These are phyloP conservation scores for Chrysosphaeria jannelii DNA, from an alignment of 2,329 filamentous ascomycete genomes.

Conservation along the genomic window DNA sequence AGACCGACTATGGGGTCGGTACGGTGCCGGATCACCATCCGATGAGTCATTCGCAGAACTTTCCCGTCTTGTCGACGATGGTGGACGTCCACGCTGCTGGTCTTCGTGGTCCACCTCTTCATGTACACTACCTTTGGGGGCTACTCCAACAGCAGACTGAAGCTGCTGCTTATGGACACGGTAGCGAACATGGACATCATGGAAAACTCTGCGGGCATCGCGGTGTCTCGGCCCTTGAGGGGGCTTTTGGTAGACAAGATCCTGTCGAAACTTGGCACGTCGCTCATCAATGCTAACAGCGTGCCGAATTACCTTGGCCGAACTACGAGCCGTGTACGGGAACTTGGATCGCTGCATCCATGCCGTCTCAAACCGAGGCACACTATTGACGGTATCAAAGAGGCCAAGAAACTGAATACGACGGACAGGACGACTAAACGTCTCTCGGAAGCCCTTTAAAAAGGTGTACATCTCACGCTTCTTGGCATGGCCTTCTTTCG, in stretches of 20 bases:
- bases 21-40: neutral
- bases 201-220: constrained; percentile 5
- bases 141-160: constrained; percentile 1
- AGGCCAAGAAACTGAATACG: constrained; percentile 49
- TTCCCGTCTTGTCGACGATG: no score
- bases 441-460: constrained; percentile 55
- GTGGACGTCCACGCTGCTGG: neutral
- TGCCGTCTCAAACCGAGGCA: constrained; percentile 42
- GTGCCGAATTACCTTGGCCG: constrained; percentile 31
- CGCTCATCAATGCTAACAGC: constrained; percentile 42
- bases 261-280: constrained; percentile 40
- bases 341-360: constrained; percentile 61
- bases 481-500: constrained; percentile 8
- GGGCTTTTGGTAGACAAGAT: constrained; percentile 27
- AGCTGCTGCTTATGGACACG: constrained; percentile 5
- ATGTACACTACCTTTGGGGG: no score
- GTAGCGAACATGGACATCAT: constrained; percentile 11
- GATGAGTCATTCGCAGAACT: neutral
- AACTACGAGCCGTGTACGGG: constrained; percentile 30
- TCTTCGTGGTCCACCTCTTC: neutral
- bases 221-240: constrained; percentile 4
- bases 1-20: no score
- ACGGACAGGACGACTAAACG: constrained; percentile 45
- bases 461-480: constrained; percentile 37
- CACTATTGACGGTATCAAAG: constrained; percentile 60